Base-by-base conservation (phyloP, 805 yeast genomes). In the Groenewaldozyma salmanticensis region DNA sequence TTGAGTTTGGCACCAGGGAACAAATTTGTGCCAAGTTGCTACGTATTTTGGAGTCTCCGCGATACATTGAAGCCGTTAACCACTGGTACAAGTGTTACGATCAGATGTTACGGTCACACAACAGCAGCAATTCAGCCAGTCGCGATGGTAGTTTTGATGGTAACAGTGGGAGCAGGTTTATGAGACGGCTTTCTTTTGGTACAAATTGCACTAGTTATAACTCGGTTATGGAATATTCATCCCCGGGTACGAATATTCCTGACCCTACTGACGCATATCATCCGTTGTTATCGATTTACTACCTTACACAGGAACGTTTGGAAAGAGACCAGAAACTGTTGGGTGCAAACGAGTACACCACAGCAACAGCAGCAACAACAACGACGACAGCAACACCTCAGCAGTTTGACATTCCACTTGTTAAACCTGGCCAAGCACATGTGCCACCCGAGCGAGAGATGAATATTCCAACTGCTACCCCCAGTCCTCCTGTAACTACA, bases 221-320 rank as follows among this genome's bases (percentile, higher is more conserved):
- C n/a, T n/a, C n/a, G n/a, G n/a, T n/a, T n/a, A n/a, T n/a, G n/a
- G n/a, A n/a, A n/a, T n/a, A n/a, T n/a, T n/a, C n/a, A n/a, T n/a
- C n/a, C n/a, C n/a, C n/a, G n/a, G 19, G 38, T 31, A 15, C 41
- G 11, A 39, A 39, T 21, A 22, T 35, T 13, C 4, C 38, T 11
- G 92, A 86, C 60, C 96, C 97, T 13, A 83, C 95, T 1, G 69
- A 73, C 40, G 90, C 88, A 1, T 88, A 74, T 59, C 94, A 88
- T 61, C 97, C 98, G 0, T 68, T 88, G 48, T 64, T 90, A 9
- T 85, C 95, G 4, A 80, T 90, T 31, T 92, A 92, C 58, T 81
- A 75, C 55, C 69, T 92, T 48, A 95, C 87, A 15, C 79, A 76
- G 40, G 98, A 92, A 62, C 83, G 85, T 81, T 57, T 71, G 47